Evolutionary conservation across 768 basidiomycete genomes (phyloP).

Genomic region (Mycena belliarum): DNA sequence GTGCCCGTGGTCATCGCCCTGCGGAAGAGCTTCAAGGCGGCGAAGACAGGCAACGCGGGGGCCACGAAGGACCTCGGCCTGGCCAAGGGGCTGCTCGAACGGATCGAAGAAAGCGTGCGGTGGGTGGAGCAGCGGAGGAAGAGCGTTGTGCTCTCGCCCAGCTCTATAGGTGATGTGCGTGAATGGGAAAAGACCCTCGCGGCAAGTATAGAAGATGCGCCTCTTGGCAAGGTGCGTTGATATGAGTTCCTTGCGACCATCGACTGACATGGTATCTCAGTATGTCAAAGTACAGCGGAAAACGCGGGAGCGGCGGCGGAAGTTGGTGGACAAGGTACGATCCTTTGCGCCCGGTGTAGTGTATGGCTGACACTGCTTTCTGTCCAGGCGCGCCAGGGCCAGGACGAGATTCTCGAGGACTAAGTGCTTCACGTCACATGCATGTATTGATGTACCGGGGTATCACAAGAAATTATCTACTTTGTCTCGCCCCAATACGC

Average conservation of each 20-base stretch:
- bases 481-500: neutral
- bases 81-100: constrained; percentile 81
- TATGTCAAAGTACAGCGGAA: constrained; percentile 83
- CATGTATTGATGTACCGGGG: neutral
- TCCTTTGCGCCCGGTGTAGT: neutral
- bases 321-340: constrained; percentile 72
- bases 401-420: constrained; percentile 65
- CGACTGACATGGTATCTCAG: too few species aligned
- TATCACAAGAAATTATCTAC: neutral
- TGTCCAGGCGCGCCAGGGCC: constrained; percentile 65
- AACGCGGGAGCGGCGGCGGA: constrained; percentile 70
- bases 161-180: constrained; percentile 65
- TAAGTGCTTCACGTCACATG: neutral
- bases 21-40: constrained; percentile 70
- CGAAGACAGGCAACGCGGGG: constrained; percentile 37
- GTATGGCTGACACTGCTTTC: constrained; percentile 20
- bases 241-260: too few species aligned
- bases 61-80: constrained; percentile 57
- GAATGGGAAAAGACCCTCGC: constrained; percentile 68
- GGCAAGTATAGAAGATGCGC: constrained; percentile 63
- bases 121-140: constrained; percentile 78
- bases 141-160: constrained; percentile 74
- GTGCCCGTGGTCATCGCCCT: constrained; percentile 77
- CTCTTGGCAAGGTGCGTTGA: too few species aligned
- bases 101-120: constrained; percentile 78